Evolutionary conservation across 192 early-diverging fungal genomes (phyloP).

Genomic region (Chytriomyces sp.): DNA sequence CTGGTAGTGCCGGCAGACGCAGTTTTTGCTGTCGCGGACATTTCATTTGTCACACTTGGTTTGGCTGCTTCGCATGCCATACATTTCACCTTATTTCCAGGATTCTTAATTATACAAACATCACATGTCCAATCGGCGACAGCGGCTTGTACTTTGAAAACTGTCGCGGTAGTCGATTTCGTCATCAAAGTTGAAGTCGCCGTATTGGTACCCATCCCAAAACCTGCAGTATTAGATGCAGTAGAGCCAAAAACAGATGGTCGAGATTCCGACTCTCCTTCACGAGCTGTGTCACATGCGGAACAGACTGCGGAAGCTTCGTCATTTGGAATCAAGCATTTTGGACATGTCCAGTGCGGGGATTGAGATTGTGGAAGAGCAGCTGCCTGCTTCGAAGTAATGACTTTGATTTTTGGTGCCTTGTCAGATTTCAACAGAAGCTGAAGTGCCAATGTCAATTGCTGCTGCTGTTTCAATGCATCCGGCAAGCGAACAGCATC

Average conservation of each 20-base stretch:
- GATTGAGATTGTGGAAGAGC: not conserved
- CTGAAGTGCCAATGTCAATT: not conserved
- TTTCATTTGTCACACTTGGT: no score
- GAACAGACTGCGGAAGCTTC: not conserved
- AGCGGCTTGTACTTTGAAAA: no score
- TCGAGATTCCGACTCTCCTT: not conserved
- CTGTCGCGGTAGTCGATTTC: no score
- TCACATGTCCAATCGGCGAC: conserved; percentile 7
- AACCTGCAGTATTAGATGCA: not conserved
- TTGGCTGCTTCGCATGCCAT: conserved; percentile 2
- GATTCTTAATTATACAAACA: not conserved
- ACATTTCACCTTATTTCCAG: not conserved
- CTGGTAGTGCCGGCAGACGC: not conserved
- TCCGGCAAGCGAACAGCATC: not conserved
- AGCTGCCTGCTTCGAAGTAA: not conserved
- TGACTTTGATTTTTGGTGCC: not conserved
- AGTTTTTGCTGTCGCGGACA: not conserved
- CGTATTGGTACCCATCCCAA: not conserved
- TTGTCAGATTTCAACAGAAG: not conserved
- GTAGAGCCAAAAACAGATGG: not conserved
- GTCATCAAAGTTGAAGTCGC: no score
- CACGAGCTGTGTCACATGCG: not conserved
- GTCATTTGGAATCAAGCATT: conserved; percentile 4
- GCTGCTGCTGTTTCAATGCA: not conserved
- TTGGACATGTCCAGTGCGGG: conserved; percentile 7